Evolutionary conservation across 148 eudicot species (phyloP).

Genomic region (Linanthus parryae): DNA sequence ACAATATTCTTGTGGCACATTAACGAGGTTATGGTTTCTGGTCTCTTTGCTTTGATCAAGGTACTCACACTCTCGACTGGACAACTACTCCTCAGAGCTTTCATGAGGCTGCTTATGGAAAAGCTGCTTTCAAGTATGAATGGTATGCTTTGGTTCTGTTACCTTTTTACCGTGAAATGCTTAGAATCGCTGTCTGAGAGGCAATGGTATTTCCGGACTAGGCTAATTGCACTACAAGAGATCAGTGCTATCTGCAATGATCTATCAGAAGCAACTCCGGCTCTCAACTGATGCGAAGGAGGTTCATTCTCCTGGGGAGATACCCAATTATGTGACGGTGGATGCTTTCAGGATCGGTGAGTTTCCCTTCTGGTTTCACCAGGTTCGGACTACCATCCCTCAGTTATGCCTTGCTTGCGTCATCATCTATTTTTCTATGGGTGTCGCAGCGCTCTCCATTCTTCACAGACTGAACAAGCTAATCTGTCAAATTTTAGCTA

Average conservation of each 20-base stretch:
- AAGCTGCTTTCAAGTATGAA: constrained; percentile 32
- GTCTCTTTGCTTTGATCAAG: constrained; percentile 46
- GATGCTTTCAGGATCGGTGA: constrained; percentile 4
- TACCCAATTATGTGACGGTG: neutral
- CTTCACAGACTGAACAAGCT: too few species aligned
- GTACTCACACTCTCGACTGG: constrained; percentile 41
- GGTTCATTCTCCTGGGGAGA: constrained; percentile 24
- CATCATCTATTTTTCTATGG: neutral
- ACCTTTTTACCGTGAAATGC: constrained; percentile 30
- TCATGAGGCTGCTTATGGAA: constrained; percentile 53
- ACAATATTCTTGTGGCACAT: constrained; percentile 42
- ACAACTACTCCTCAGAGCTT: constrained; percentile 48
- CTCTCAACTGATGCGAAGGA: constrained; percentile 13
- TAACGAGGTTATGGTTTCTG: constrained; percentile 45
- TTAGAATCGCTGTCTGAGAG: constrained; percentile 42
- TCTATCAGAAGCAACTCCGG: constrained; percentile 43
- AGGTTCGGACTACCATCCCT: neutral
- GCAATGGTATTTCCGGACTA: constrained; percentile 38
- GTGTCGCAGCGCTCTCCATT: neutral
- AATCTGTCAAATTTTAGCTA: constrained; percentile 13
- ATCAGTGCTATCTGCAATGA: constrained; percentile 39
- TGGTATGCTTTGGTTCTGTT: constrained; percentile 30
- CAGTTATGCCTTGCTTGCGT: neutral
- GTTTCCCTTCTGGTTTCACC: constrained; percentile 3
- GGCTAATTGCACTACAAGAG: constrained; percentile 38